Conservation (phyloP, 2,329 filamentous ascomycete genomes). For the Coleophoma eucalyptorum region DNA sequence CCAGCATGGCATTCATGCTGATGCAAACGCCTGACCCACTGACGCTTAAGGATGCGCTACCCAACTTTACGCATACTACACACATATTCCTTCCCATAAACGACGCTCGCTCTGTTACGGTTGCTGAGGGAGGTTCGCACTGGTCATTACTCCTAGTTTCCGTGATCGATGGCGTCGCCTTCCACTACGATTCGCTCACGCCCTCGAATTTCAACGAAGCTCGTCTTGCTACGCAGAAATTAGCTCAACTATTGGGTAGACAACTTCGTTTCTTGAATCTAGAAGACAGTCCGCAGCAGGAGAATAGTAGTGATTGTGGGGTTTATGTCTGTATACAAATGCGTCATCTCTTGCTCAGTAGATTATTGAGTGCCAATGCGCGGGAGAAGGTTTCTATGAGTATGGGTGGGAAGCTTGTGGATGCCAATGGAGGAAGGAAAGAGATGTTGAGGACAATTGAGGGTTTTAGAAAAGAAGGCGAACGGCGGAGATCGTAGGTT, state of each 20-base stretch:
- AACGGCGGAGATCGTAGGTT: constrained; percentile 75
- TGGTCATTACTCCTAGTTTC: constrained; percentile 93
- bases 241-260: constrained; percentile 64
- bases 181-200: constrained; percentile 90
- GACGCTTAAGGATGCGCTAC: constrained; percentile 63
- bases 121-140: constrained; percentile 87
- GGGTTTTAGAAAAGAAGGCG: constrained; percentile 79
- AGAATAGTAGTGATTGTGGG: constrained; percentile 90
- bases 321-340: constrained; percentile 95
- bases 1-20: constrained; percentile 88
- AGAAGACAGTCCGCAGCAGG: constrained; percentile 82
- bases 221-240: constrained; percentile 61
- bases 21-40: constrained; percentile 65
- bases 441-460: constrained; percentile 92
- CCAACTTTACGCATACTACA: constrained; percentile 74
- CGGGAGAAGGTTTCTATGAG: constrained; percentile 92
- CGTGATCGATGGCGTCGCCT: constrained; percentile 83
- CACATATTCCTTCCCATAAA: constrained; percentile 97
- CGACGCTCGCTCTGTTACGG: constrained; percentile 70
- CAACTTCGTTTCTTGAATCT: constrained; percentile 75
- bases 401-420: constrained; percentile 78
- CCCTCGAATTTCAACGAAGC: constrained; percentile 75
- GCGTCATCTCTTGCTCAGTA: constrained; percentile 85
- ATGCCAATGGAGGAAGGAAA: constrained; percentile 76
- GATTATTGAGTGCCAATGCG: constrained; percentile 74